Percentiles rank a stretch among this genome's conserved stretches.
Conservation (phyloP, 495 filamentous ascomycete species). For the Podospora pseudocomata region DNA sequence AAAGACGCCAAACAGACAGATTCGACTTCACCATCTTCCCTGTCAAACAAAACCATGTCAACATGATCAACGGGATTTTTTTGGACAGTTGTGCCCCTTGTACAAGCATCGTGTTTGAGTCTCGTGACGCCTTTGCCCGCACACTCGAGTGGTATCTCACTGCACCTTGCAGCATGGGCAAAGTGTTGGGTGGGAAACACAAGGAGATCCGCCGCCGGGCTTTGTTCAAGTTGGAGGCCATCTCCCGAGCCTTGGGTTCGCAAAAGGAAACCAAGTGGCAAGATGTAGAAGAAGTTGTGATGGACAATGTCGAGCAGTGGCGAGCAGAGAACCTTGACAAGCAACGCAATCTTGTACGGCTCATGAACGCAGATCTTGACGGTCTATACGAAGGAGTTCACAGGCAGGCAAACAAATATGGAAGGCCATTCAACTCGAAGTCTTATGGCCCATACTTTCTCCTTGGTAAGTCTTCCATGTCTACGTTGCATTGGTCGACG, state of each 20-base stretch:
- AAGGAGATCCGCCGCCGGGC: slow-evolving; percentile 17
- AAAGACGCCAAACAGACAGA: slow-evolving; percentile 22
- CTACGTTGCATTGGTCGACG: too few relatives aligned
- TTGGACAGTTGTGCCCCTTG: slow-evolving; percentile 35
- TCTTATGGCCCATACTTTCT: too few relatives aligned
- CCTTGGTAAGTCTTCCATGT: background rate
- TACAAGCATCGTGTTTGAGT: slow-evolving; percentile 32
- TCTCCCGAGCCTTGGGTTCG: slow-evolving; percentile 16
- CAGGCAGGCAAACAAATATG: background rate
- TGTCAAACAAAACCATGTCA: slow-evolving; percentile 32
- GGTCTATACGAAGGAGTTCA: background rate
- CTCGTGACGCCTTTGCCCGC: slow-evolving; percentile 14
- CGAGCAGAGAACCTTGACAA: background rate
- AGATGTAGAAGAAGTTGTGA: too few relatives aligned
- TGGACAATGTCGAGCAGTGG: too few relatives aligned
- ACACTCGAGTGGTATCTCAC: slow-evolving; percentile 38
- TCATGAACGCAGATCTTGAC: background rate
- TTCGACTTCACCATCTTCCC: slow-evolving; percentile 44
- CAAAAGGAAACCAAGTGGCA: background rate
- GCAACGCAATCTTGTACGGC: background rate
- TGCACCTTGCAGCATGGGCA: slow-evolving; percentile 17
- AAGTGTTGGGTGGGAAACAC: slow-evolving; percentile 15
- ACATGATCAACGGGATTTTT: slow-evolving; percentile 43
- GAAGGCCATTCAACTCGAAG: background rate
- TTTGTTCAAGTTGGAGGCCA: slow-evolving; percentile 28